Percentiles rank a stretch among this genome's conserved stretches.
These are phyloP conservation scores for Microstegium vimineum DNA, from an alignment of 176 grass and related monocot genomes.

Conservation along the genomic window DNA sequence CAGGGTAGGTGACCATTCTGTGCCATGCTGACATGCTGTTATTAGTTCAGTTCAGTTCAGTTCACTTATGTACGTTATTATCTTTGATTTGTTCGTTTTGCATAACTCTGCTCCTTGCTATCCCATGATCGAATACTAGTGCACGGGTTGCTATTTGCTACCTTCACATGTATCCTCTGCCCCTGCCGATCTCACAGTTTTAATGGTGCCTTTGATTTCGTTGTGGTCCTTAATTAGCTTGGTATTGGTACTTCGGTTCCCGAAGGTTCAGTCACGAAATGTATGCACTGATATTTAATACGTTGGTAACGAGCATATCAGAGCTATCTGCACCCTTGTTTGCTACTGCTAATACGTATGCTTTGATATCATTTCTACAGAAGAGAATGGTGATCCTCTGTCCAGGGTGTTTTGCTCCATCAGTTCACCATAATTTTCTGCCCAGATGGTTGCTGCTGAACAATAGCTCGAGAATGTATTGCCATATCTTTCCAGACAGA, in stretches of 20 bases:
- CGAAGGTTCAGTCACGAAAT: background rate
- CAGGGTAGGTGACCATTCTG: background rate
- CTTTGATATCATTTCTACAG: background rate
- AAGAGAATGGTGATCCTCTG: constrained; percentile 45
- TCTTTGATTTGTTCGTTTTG: background rate
- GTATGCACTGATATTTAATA: background rate
- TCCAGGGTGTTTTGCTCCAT: constrained; percentile 6
- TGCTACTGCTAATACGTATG: background rate
- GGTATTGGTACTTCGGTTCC: no score
- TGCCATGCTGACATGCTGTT: background rate
- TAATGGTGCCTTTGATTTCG: background rate
- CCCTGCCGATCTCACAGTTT: background rate
- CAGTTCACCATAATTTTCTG: constrained; percentile 21
- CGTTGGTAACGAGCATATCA: background rate
- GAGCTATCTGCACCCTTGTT: no score
- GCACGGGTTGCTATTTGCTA: background rate
- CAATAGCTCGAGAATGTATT: constrained; percentile 24
- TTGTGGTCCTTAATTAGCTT: no score
- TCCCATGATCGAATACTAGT: background rate
- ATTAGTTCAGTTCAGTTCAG: background rate
- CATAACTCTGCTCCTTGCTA: background rate
- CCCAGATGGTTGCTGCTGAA: constrained; percentile 30
- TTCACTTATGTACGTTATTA: background rate
- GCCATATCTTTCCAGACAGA: background rate
- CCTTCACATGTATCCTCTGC: background rate